Base-by-base conservation (phyloP, 495 filamentous ascomycete species). In the Penicillium argentinense region DNA sequence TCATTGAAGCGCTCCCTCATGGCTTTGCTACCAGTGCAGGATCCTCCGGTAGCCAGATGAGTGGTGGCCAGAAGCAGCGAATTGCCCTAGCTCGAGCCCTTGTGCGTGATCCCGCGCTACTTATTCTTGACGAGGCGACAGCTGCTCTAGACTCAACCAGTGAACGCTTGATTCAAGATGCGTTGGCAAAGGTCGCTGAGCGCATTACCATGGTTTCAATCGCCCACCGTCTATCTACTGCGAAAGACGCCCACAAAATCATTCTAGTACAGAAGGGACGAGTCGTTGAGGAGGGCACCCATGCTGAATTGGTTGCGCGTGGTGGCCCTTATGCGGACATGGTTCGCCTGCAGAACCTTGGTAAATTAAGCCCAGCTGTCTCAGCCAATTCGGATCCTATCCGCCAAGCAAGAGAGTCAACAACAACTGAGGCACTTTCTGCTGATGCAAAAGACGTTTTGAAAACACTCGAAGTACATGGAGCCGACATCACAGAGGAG, bases 61-160 rank as follows among this genome's bases (percentile, higher is more conserved):
- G 76, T 9, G 79, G 79, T 13, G 79, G 80, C 5, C 80, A 86
- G 44, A 79, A 76, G 33, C 83, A 87, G 52, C 66, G 82, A 8
- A 63, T 86, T 38, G 73, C 85, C 13, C 80, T 89, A 30, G 85
- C 85, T 0, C 73, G 84, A 21, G 81, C 80, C n/a, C 78, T 88
- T 18, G 77, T 92, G 24, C 86, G 85, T 47, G 73, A 86, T 37
- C 87, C 89, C 0, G 77, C 77, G 19, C 80, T 93, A 46, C 63
- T 95, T 3, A 82, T 93, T 24, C 72, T 95, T 1, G 88, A 92
- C 55, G 88, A 95, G 60, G 88, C 88, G 5, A 91, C 87, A 1
- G 80, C 57, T 3, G 67, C 67, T 19, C 23, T 80, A n/a, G 76
- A 80, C 57, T 77, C 77, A 0, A 66, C 67, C 6, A 77, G 68